Evolutionary conservation across 306 rosid species (phyloP), one percentile per base, ranked within the genome.

Genomic region (Cicer pinnatifidum): DNA sequence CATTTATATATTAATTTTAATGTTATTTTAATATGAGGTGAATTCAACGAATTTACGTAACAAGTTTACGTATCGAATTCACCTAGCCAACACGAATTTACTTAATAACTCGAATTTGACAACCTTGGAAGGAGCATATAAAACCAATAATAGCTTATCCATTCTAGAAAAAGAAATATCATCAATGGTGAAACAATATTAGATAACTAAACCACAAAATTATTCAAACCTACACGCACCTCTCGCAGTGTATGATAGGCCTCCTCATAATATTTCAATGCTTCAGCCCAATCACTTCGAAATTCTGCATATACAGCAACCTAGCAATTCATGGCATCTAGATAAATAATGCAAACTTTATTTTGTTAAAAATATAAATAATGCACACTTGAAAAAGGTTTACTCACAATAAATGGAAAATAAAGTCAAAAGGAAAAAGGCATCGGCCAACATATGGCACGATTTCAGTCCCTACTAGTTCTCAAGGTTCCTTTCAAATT

Each of bases 291-390:
- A 77, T 91, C 99, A 66, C 92, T 79, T 70, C 89, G 89, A 76
- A 94, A 94, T 81, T 94, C 99, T 45, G 97, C 99, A 88, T 86
- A 91, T 67, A 94, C 96, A 62, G 99, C 97, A 82, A 89, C 95
- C 99, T 94, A 84, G 67, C 84, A 79, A 72, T 86, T 72, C 82
- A 79, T 69, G 62, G 83, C 77, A 87, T 69, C 79, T 57, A 84
- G 51, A 79, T 72, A 69, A 82, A 75, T 77, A 75, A 81, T 45
- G 87, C 73, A 69, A 81, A 81, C 19, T 61, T 51, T 63, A 54
- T 15, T 75, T 44, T 62, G 69, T 63, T 81, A 46, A 63, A 44
- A 71, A 71, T 19, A 80, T 46, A 78, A 60, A 59, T 43, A 57
- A 69, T 9, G 79, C 64, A 68, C 47, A 54, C 62, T 78, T 8